Conservation (phyloP, 306 rosid genomes). For the Amphicarpaea edgeworthii region DNA sequence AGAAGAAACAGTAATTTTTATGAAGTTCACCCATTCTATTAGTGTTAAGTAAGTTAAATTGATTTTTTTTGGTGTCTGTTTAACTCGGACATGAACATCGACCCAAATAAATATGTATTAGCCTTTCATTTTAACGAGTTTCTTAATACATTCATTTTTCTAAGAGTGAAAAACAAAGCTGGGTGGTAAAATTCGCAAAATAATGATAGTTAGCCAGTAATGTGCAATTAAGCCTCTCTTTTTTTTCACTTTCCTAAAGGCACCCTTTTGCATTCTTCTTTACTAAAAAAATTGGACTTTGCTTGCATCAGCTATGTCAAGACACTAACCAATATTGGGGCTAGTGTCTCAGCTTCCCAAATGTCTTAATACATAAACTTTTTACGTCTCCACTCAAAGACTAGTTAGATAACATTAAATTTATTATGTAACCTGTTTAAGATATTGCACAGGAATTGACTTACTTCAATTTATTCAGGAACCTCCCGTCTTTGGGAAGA, state of each 20-base stretch:
- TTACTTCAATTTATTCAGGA: constrained; percentile 68
- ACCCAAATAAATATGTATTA: not conserved
- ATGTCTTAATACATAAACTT: constrained; percentile 8
- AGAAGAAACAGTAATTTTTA: constrained; percentile 12
- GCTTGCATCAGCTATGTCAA: not conserved
- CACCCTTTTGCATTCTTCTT: not conserved
- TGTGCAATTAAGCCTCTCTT: too few relatives aligned
- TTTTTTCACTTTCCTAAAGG: constrained; percentile 1
- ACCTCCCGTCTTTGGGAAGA: constrained; percentile 97
- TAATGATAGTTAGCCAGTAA: too few relatives aligned
- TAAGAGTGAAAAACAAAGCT: too few relatives aligned
- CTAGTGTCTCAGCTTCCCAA: constrained; percentile 16
- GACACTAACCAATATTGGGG: constrained; percentile 9
- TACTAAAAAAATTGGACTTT: not conserved
- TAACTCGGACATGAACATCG: constrained; percentile 19
- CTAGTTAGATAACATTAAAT: not conserved
- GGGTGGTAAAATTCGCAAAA: too few relatives aligned
- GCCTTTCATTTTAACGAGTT: constrained; percentile 1
- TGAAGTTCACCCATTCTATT: constrained; percentile 25
- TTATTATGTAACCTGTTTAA: constrained; percentile 8
- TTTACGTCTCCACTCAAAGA: constrained; percentile 15
- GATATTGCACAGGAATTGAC: constrained; percentile 34
- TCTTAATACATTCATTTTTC: constrained; percentile 7
- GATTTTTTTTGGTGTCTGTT: not conserved
- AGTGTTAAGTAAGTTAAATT: not conserved